A percentile compares a stretch with the other conserved stretches of the same genome.
Conservation (phyloP, 371 early-diverging fungal species). For the Mucor irregularis region DNA sequence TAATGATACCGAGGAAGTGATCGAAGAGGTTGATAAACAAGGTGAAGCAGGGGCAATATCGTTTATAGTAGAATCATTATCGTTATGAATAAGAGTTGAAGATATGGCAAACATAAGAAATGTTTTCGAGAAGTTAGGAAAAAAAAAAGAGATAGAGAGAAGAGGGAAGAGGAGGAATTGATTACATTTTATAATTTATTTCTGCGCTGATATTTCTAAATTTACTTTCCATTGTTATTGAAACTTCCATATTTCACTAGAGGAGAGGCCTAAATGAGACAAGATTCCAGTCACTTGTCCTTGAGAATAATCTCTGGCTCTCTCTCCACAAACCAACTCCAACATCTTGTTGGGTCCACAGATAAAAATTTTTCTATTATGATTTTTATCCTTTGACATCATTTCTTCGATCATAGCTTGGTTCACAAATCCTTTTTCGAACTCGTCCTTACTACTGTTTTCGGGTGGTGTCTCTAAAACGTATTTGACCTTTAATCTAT, state of each 20-base stretch:
- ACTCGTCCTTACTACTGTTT: constrained; percentile 20
- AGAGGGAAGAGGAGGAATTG: background rate
- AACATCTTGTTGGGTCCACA: constrained; percentile 51
- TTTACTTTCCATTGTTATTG: too few relatives aligned
- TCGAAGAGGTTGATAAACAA: constrained; percentile 23
- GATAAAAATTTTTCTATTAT: constrained; percentile 34
- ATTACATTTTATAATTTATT: too few relatives aligned
- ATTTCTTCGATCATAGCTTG: constrained; percentile 18
- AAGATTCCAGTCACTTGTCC: constrained; percentile 44
- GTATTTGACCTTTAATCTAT: constrained; percentile 39
- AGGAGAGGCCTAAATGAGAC: constrained; percentile 29
- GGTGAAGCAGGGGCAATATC: constrained; percentile 24
- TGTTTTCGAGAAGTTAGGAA: constrained; percentile 8
- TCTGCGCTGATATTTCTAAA: too few relatives aligned
- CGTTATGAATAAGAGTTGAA: background rate
- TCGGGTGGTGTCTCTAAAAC: constrained; percentile 31
- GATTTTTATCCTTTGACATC: constrained; percentile 10
- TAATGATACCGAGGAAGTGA: constrained; percentile 25
- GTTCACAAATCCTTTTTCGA: constrained; percentile 21
- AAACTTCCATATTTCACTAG: constrained; percentile 48
- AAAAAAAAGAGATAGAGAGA: constrained; percentile 5
- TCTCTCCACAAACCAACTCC: constrained; percentile 39
- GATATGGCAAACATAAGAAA: constrained; percentile 1
- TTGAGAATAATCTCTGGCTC: constrained; percentile 43
- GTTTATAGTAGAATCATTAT: background rate